Conservation (phyloP, 2,329 filamentous ascomycete genomes). For the Hymenoscyphus repandus region DNA sequence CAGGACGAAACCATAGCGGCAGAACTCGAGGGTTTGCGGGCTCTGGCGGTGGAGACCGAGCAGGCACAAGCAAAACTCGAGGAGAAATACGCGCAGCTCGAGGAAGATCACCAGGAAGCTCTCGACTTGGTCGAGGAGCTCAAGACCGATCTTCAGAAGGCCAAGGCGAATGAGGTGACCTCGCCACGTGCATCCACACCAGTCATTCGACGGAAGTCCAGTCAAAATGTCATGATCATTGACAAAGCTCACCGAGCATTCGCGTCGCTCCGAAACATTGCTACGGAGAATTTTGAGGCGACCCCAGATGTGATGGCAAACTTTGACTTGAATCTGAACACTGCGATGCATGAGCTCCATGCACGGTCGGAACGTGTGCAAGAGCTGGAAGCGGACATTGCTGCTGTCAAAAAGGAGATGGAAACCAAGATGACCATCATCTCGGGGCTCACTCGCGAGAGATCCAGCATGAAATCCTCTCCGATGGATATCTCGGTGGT, state of each 20-base stretch:
- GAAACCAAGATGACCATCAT: conserved; percentile 96
- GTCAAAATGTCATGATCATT: conserved; percentile 78
- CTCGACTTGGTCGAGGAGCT: conserved; percentile 86
- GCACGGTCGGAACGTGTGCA: conserved; percentile 83
- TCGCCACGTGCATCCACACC: conserved; percentile 61
- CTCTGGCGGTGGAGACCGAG: conserved; percentile 71
- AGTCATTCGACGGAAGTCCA: conserved; percentile 90
- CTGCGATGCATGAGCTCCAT: conserved; percentile 89
- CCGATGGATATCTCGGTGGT: conserved; percentile 91
- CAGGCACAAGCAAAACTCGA: conserved; percentile 66
- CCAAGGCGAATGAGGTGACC: conserved; percentile 51
- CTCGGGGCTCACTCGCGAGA: conserved; percentile 84
- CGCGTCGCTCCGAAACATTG: conserved; percentile 82
- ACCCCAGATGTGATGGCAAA: conserved; percentile 82
- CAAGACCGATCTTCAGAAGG: conserved; percentile 77
- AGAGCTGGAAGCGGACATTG: conserved; percentile 79
- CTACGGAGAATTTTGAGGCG: conserved; percentile 75
- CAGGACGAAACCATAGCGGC: conserved; percentile 44
- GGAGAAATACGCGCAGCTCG: conserved; percentile 75
- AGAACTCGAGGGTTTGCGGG: conserved; percentile 68
- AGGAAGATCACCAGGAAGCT: conserved; percentile 74
- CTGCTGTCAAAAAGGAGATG: conserved; percentile 87
- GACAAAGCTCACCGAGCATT: conserved; percentile 91
- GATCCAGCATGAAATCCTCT: conserved; percentile 78
- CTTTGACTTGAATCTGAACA: conserved; percentile 87